Evolutionary conservation across 2,329 filamentous ascomycete species (phyloP), one percentile per base, ranked within the genome.

Genomic region (Trichophyton mentagrophytes): DNA sequence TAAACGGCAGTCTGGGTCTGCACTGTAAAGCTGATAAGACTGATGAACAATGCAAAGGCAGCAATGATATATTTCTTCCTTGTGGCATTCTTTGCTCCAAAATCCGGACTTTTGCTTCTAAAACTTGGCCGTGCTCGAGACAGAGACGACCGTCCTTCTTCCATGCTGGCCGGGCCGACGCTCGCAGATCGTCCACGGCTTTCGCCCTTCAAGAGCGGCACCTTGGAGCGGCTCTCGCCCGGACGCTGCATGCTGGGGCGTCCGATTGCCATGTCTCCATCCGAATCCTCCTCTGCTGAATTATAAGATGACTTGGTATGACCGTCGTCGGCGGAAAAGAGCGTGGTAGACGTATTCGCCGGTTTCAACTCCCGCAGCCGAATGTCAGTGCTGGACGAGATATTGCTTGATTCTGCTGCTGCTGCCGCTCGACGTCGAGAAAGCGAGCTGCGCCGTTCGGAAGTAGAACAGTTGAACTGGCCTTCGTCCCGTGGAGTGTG

Each of bases 1-100:
- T 96, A 91, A 8, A 95, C 86, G 9, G 91, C 92, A 60, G 95
- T 90, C 79, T 97, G 92, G 2, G 93, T 97, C 81, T 99, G 93
- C 4, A 96, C 79, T 56, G 90, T 89, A 72, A 99, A 99, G 70
- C 88, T 87, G 62, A 95, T 77, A 69, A 99, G 79, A 70, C 88
- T 93, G 66, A 96, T 71, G 33, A 87, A 75, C 63, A 99, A 80
- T 74, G 96, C 96, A 66, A 90, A 82, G 58, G 82, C 86, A 1
- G 93, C 92, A 71, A 92, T 89, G 25, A 88, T 86, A 75, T 99
- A 97, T 74, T 90, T 90, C 70, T 84, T 87, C 70, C 83, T 83
- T 40, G 89, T 90, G 49, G 85, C 86, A 63, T 80, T 75, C 65
- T 82, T 81, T 17, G 84, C 81, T 66, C 82, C 79, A 57, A 80